phyloP scores from a whole-genome alignment of 192 early-diverging fungal species.

The Coemansia guatemalensis region DNA sequence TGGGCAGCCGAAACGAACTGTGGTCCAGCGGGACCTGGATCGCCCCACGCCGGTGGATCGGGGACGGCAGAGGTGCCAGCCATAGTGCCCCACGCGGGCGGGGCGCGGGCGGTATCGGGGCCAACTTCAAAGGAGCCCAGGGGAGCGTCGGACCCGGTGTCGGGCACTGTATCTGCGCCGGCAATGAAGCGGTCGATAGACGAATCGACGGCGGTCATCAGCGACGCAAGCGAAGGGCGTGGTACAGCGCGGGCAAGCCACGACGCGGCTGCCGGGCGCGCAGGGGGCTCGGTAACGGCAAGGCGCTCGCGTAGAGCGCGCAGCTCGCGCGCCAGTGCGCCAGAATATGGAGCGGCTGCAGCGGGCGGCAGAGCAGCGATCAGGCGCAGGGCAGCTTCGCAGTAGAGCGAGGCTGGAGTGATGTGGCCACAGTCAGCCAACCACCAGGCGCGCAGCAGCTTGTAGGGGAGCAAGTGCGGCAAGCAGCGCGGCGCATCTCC shows the following conservation, averaged over 20 bases:
- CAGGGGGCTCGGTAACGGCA: slow-evolving; percentile 50
- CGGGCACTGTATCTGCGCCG: slow-evolving; percentile 45
- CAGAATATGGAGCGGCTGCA: slow-evolving; percentile 69
- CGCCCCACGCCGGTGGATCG: too few species aligned
- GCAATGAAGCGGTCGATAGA: slow-evolving; percentile 66
- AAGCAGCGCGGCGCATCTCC: slow-evolving; percentile 55
- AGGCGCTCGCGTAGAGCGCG: slow-evolving; percentile 71
- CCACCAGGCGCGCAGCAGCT: slow-evolving; percentile 77
- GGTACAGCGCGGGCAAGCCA: slow-evolving; percentile 57
- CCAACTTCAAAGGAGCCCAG: slow-evolving; percentile 36
- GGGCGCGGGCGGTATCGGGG: slow-evolving; percentile 22
- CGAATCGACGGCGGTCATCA: slow-evolving; percentile 59
- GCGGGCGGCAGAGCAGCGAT: slow-evolving; percentile 71
- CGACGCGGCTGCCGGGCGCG: slow-evolving; percentile 41
- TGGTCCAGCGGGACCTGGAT: too few species aligned
- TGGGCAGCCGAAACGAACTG: too few species aligned
- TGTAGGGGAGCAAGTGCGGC: slow-evolving; percentile 92
- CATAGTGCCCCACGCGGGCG: background rate
- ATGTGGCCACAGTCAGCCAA: slow-evolving; percentile 78
- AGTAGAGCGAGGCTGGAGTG: slow-evolving; percentile 73
- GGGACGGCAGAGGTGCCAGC: too few species aligned
- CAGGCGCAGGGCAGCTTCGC: slow-evolving; percentile 70
- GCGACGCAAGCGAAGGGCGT: slow-evolving; percentile 49
- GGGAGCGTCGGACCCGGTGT: slow-evolving; percentile 5
- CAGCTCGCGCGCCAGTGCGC: slow-evolving; percentile 67